phyloP scores from a whole-genome alignment of 768 basidiomycete genomes.

The Daedalea quercina region DNA sequence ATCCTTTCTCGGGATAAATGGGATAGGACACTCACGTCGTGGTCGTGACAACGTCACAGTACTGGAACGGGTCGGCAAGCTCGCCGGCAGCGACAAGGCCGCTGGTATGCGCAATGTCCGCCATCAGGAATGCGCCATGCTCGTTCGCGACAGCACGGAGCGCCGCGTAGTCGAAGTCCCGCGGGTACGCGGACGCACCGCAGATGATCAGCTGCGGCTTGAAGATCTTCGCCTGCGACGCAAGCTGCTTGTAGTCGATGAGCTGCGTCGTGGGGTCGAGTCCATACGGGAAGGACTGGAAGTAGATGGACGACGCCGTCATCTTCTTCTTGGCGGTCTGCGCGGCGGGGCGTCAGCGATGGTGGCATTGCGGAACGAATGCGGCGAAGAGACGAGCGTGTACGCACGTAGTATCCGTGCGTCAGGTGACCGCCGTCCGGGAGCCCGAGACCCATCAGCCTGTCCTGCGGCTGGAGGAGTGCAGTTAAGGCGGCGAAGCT shows the following conservation, averaged over 20 bases:
- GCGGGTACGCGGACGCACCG: conserved; percentile 96
- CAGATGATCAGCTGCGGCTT: conserved; percentile 95
- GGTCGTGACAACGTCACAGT: conserved; percentile 96
- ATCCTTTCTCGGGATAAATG: background rate
- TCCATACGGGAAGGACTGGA: conserved; percentile 95
- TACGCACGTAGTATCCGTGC: conserved; percentile 89
- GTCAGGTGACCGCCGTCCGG: conserved; percentile 97
- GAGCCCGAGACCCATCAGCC: conserved; percentile 97
- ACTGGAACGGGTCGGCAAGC: conserved; percentile 86
- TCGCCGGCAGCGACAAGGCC: conserved; percentile 92
- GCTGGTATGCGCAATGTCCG: conserved; percentile 96
- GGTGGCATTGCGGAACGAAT: background rate
- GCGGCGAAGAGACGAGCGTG: background rate
- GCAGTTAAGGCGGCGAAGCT: conserved; percentile 98
- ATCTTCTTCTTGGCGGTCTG: conserved; percentile 99
- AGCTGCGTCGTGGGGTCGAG: conserved; percentile 79
- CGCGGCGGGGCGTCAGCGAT: background rate
- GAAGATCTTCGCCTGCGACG: conserved; percentile 86
- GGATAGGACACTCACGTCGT: conserved; percentile 61
- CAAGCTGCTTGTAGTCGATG: conserved; percentile 80
- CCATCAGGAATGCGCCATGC: conserved; percentile 91
- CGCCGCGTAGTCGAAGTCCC: conserved; percentile 92
- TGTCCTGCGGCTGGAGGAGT: conserved; percentile 93
- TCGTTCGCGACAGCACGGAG: conserved; percentile 77
- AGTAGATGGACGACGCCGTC: conserved; percentile 99